Conservation (phyloP, 495 filamentous ascomycete genomes). For the Parathielavia hyrcaniae region DNA sequence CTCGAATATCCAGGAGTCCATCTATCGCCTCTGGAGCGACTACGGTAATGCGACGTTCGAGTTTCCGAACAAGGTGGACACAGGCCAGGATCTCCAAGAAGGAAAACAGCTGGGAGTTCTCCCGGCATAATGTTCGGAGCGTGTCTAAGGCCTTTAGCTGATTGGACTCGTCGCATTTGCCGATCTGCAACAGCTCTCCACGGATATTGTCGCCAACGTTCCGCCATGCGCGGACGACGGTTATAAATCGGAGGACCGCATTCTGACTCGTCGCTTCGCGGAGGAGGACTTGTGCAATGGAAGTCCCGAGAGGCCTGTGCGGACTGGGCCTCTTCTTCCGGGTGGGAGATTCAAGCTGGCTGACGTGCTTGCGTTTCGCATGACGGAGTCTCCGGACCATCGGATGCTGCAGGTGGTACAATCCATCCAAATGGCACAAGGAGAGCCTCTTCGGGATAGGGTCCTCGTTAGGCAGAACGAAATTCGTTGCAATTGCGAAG, state of each 20-base stretch:
- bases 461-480: neutral
- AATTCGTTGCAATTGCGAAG: slow-evolving; percentile 1
- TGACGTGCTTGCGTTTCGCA: slow-evolving; percentile 6
- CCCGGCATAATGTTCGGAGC: neutral
- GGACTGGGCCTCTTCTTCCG: neutral
- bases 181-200: slow-evolving; percentile 1
- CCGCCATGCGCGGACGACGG: slow-evolving; percentile 4
- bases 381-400: neutral
- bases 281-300: neutral
- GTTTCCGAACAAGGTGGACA: slow-evolving; percentile 3
- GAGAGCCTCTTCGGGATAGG: neutral
- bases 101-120: slow-evolving; percentile 1
- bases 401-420: neutral
- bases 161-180: neutral
- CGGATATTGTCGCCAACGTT: slow-evolving; percentile 1
- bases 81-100: slow-evolving; percentile 2
- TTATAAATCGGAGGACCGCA: neutral
- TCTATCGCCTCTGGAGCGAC: slow-evolving; percentile 1
- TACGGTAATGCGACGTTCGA: slow-evolving; percentile 4
- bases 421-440: neutral
- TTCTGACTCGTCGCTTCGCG: neutral
- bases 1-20: neutral
- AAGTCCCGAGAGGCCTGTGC: neutral
- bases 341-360: neutral
- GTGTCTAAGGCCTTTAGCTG: neutral